phyloP scores from a whole-genome alignment of 352 stramenopile species.

The Globisporangium orthogonon region DNA sequence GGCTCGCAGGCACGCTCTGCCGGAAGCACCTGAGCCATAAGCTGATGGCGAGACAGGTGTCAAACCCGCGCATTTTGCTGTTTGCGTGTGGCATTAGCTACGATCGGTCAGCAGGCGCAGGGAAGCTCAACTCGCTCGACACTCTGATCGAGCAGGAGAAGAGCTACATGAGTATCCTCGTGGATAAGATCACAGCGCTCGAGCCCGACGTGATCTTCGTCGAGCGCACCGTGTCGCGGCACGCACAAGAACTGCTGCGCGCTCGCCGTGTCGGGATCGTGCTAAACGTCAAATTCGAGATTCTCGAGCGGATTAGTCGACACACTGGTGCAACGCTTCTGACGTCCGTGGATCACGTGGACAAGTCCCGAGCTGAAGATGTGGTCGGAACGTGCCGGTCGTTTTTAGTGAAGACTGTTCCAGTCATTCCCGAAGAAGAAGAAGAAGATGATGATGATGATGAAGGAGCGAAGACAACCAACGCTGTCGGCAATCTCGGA shows the following conservation, averaged over 20 bases:
- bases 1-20: conserved; percentile 94
- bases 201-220: conserved; percentile 95
- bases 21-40: conserved; percentile 96
- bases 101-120: conserved; percentile 79
- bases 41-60: conserved; percentile 89
- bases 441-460: conserved; percentile 11
- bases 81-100: conserved; percentile 96
- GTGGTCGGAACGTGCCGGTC: conserved; percentile 61
- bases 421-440: conserved; percentile 29
- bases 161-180: conserved; percentile 95
- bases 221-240: conserved; percentile 80
- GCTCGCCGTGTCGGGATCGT: conserved; percentile 90
- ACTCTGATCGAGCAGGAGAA: conserved; percentile 95
- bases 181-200: conserved; percentile 94
- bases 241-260: conserved; percentile 91
- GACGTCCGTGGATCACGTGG: conserved; percentile 91
- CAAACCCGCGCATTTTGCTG: conserved; percentile 96
- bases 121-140: conserved; percentile 91
- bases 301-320: conserved; percentile 90
- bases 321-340: conserved; percentile 92
- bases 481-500: neutral
- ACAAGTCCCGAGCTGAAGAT: conserved; percentile 36
- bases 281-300: conserved; percentile 90
- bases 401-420: conserved; percentile 62
- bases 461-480: neutral